Evolutionary conservation across 2,329 filamentous ascomycete species (phyloP), one percentile per base, ranked within the genome.

Genomic region (Hypoxylon rubiginosum): DNA sequence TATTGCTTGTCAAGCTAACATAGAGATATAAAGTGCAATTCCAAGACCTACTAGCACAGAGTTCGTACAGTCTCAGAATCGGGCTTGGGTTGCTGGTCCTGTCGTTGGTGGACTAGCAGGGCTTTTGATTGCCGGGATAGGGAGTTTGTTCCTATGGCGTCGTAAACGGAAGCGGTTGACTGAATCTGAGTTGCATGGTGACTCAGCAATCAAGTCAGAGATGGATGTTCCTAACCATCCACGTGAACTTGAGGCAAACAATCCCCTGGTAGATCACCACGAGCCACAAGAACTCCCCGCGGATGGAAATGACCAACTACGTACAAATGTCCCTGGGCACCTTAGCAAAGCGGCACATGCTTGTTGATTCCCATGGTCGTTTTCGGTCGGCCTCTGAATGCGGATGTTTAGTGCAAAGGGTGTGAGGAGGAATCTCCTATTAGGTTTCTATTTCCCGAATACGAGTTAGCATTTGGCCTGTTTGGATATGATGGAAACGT

Each of bases 41-140:
- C 45, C 32, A 19, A 52, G n/a, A 28, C 19, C 51, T 3, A 11
- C 34, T 26, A 30, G 2, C 7, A 6, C 30, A 0, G 55, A 46
- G 1, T 28, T 15, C 3, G 2, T 30, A 1, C 51, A 48, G 1
- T 21, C 15, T 15, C 15, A 9, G 0, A 66, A 26, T 17, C 51
- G 15, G n/a, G 52, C 55, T 5, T 68, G 59, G 66, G 63, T 68
- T 46, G 63, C 59, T 28, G 63, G 62, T 2, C 62, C 66, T 17
- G 30, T 52, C 39, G 59, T 66, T 1, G 66, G 66, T 24, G 41
- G 55, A 1, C 13, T 54, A 6, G 48, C 30, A 17, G 63, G 46
- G 5, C 26, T 55, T 13, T 26, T 39, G 9, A 10, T 66, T 11
- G 15, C 64, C 13, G 36, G 21, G 0, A 4, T 61, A 36, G 58